Conservation (phyloP, 768 basidiomycete species). For the Cystofilobasidium macerans region DNA sequence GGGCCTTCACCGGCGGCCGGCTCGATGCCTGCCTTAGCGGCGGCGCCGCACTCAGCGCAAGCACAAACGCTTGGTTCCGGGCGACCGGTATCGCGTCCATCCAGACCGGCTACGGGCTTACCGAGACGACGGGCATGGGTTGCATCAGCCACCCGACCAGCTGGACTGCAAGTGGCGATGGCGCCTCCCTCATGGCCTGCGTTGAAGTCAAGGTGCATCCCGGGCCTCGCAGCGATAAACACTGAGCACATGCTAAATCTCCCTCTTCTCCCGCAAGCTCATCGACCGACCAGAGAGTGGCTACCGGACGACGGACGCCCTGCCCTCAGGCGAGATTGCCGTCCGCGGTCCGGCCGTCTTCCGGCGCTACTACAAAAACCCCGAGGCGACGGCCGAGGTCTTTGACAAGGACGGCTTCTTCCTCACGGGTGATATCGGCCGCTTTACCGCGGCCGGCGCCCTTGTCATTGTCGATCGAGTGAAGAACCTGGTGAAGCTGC, state of each 20-base stretch:
- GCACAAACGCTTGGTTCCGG: slow-evolving; percentile 47
- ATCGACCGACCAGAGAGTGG: slow-evolving; percentile 61
- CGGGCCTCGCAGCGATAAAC: neutral
- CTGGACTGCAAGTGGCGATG: slow-evolving; percentile 54
- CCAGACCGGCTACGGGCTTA: slow-evolving; percentile 66
- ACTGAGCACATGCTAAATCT: neutral
- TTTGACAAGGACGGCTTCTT: slow-evolving; percentile 20
- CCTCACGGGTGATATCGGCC: slow-evolving; percentile 24
- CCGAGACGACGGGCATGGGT: slow-evolving; percentile 85
- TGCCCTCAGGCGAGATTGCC: slow-evolving; percentile 75
- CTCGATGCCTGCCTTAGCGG: neutral
- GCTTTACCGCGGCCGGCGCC: slow-evolving; percentile 47
- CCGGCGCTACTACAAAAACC: slow-evolving; percentile 69
- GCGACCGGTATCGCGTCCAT: neutral
- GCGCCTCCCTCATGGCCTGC: slow-evolving; percentile 76
- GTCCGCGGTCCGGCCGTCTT: slow-evolving; percentile 78
- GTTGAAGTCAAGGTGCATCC: slow-evolving; percentile 60
- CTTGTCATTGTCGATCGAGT: slow-evolving; percentile 62
- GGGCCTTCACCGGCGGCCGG: slow-evolving; percentile 58
- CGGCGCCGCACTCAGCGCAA: neutral
- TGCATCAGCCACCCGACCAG: slow-evolving; percentile 72
- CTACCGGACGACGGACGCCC: slow-evolving; percentile 61
- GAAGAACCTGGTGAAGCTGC: slow-evolving; percentile 72
- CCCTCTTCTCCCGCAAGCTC: slow-evolving; percentile 23
- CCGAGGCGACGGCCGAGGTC: slow-evolving; percentile 71